phyloP scores from a whole-genome alignment of 257 asterid genomes.

The Striga asiatica region DNA sequence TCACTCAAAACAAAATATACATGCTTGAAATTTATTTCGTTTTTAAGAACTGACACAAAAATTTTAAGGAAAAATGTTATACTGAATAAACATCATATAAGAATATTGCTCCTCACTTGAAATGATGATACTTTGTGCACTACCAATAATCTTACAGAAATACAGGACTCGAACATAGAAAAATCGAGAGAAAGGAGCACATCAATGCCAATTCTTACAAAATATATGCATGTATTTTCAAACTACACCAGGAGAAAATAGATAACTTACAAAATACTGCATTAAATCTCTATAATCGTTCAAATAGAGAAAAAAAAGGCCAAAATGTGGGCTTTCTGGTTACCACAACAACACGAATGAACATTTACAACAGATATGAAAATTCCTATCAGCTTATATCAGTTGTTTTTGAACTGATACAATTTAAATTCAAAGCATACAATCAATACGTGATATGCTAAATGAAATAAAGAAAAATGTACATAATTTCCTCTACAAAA shows the following conservation, averaged over 20 bases:
- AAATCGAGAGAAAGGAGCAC: neutral
- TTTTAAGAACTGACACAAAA: too few relatives aligned
- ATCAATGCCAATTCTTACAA: too few relatives aligned
- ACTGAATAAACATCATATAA: too few relatives aligned
- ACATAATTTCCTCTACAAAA: neutral
- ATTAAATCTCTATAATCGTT: neutral
- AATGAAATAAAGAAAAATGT: neutral
- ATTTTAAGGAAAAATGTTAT: too few relatives aligned
- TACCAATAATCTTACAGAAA: too few relatives aligned
- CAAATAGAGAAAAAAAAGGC: neutral
- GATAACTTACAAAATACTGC: neutral
- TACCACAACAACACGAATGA: neutral
- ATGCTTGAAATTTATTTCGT: too few relatives aligned
- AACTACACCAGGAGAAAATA: neutral
- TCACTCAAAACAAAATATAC: too few relatives aligned
- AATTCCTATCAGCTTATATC: slow-evolving; percentile 3
- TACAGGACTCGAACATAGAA: neutral
- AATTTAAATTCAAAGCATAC: too few relatives aligned
- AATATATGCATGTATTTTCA: neutral
- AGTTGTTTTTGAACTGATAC: too few relatives aligned
- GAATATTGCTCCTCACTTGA: too few relatives aligned
- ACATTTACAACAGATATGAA: neutral
- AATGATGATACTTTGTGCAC: too few relatives aligned
- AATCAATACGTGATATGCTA: too few relatives aligned
- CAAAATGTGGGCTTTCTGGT: neutral